Evolutionary conservation across 495 filamentous ascomycete species (phyloP), one percentile per base, ranked within the genome.

Genomic region (Cercophora newfieldiana): DNA sequence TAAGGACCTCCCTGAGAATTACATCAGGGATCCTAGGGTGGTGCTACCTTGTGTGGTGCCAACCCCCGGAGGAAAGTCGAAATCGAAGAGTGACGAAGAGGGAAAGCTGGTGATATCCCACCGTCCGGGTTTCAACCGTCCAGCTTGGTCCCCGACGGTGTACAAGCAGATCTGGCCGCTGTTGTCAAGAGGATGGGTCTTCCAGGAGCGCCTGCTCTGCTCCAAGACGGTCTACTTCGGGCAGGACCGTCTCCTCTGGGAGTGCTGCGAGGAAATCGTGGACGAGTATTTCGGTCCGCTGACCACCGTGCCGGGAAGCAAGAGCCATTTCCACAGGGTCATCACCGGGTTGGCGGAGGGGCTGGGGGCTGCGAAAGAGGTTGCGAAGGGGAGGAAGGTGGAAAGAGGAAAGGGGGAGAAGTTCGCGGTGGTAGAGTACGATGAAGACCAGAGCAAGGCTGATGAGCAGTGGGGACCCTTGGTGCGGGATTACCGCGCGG

Each of bases 181-280:
- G 4, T 57, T 66, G 54, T 54, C 37, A 4, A 54, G 66, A 16
- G 66, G 66, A 7, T 68, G 66, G 66, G 62, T 68, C 14, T 65
- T 67, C 14, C 66, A 68, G 30, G 66, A 68, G 26, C 54, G 66
- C 4, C 49, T 68, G 5, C 55, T 68, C 6, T 66, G 60, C 14
- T 26, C 51, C 0, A 65, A 65, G 28, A 59, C 66, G 0, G 55
- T 68, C 0, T 66, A 68, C 64, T 67, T 28, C 24, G 64, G 63
- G 14, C 64, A 49, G 19, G 33, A 66, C 47, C 30, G 63, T 18
- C 63, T 67, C 12, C 55, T 61, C 44, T 68, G 66, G 66, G 66
- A 68, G 51, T 68, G 66, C 28, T 63, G 61, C 61, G 30, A 44
- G 3, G 61, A 22, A 18, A 63, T 63, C 19, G 33, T 18, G 48